Conservation (phyloP, 495 filamentous ascomycete species). For the Elasticomyces elasticus region DNA sequence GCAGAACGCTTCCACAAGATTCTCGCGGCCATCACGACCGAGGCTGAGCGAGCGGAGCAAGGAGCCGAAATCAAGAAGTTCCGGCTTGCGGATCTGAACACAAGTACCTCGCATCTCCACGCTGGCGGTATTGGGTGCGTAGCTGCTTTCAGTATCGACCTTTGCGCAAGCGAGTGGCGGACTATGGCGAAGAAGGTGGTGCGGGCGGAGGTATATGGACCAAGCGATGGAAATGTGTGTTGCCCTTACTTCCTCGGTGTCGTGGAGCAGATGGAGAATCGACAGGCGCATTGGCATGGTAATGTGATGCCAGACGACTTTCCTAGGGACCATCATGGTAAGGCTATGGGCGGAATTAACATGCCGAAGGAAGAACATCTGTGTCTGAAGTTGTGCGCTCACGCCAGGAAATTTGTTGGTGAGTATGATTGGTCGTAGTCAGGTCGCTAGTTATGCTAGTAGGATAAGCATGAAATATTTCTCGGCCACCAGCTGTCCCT, state of each 20-base stretch:
- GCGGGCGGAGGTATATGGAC: constrained; percentile 28
- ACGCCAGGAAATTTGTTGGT: constrained; percentile 19
- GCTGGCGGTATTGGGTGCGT: constrained; percentile 27
- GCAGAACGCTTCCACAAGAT: constrained; percentile 27
- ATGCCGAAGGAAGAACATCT: constrained; percentile 18
- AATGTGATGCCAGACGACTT: constrained; percentile 9
- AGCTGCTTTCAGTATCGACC: constrained; percentile 27
- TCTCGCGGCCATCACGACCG: constrained; percentile 24
- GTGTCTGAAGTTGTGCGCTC: constrained; percentile 22
- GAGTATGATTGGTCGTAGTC: constrained; percentile 19
- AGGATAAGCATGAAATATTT: neutral
- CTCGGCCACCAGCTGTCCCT: neutral
- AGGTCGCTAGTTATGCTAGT: neutral
- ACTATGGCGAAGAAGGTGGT: constrained; percentile 29
- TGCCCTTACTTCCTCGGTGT: constrained; percentile 16
- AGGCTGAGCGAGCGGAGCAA: constrained; percentile 21
- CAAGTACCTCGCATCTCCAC: constrained; percentile 24
- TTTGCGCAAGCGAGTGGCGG: constrained; percentile 28
- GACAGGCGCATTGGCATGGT: constrained; percentile 15
- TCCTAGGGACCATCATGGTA: constrained; percentile 6
- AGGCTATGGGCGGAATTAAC: neutral
- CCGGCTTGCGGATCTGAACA: constrained; percentile 26
- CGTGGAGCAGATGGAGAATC: constrained; percentile 22
- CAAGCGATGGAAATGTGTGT: constrained; percentile 10
- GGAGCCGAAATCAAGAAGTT: constrained; percentile 25